These are phyloP conservation scores for Wickerhamomyces ciferrii DNA, from an alignment of 805 yeast species.

Conservation along the genomic window DNA sequence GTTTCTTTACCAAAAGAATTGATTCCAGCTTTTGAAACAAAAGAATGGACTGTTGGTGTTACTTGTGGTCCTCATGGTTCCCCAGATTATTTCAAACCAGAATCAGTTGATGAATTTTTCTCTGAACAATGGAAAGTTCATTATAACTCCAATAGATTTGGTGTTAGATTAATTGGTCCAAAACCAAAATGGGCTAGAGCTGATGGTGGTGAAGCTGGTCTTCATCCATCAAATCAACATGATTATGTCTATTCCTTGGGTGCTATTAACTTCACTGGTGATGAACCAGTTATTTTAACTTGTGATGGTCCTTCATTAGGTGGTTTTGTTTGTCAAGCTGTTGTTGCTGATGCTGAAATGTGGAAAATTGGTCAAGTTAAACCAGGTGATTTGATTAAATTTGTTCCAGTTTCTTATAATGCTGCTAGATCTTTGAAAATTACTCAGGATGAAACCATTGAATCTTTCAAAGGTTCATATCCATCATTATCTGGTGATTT, in stretches of 20 bases:
- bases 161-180: constrained; percentile 91
- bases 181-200: constrained; percentile 95
- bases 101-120: constrained; percentile 73
- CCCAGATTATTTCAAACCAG: constrained; percentile 85
- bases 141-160: constrained; percentile 95
- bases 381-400: constrained; percentile 84
- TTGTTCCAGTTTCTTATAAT: constrained; percentile 70
- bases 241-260: constrained; percentile 96
- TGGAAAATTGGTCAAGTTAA: constrained; percentile 98
- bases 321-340: constrained; percentile 96
- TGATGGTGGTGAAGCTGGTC: constrained; percentile 97
- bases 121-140: constrained; percentile 86
- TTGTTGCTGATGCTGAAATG: constrained; percentile 92
- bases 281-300: constrained; percentile 94
- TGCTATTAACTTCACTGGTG: constrained; percentile 97
- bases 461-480: constrained; percentile 34
- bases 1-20: constrained; percentile 44
- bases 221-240: constrained; percentile 98
- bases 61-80: constrained; percentile 98
- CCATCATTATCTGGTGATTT: constrained; percentile 23
- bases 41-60: constrained; percentile 80
- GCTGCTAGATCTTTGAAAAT: constrained; percentile 61
- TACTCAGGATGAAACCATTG: constrained; percentile 52
- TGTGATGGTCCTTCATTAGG: constrained; percentile 98
- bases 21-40: constrained; percentile 22